Conservation (phyloP, 768 basidiomycete genomes). For the Pholiota microspora region DNA sequence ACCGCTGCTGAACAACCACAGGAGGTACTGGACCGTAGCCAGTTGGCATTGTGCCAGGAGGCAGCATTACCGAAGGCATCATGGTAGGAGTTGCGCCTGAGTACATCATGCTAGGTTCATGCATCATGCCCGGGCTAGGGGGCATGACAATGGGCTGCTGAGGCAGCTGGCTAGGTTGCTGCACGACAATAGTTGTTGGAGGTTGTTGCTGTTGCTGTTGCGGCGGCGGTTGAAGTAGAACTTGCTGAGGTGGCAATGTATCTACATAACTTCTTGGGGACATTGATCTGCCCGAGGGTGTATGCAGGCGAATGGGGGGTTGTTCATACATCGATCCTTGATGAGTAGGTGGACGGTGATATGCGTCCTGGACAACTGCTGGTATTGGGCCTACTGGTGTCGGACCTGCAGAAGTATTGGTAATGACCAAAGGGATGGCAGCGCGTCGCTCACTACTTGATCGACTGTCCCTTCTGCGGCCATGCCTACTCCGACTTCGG, state of each 20-base stretch:
- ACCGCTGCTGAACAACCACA: constrained; percentile 15
- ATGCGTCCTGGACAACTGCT: constrained; percentile 15
- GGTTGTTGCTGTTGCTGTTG: constrained; percentile 20
- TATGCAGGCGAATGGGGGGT: constrained; percentile 3
- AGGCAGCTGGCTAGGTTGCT: constrained; percentile 22
- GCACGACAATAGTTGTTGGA: constrained; percentile 24
- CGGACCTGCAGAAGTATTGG: constrained; percentile 14
- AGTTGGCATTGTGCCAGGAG: constrained; percentile 17
- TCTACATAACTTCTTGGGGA: constrained; percentile 8
- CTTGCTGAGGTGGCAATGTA: constrained; percentile 1
- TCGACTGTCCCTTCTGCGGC: constrained; percentile 14
- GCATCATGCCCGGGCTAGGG: constrained; percentile 4
- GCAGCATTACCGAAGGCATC: constrained; percentile 6
- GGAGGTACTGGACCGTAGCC: constrained; percentile 12
- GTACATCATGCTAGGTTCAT: constrained; percentile 6
- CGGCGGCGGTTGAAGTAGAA: constrained; percentile 11
- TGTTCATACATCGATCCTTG: constrained; percentile 2
- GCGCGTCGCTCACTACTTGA: constrained; percentile 9
- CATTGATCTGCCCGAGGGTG: constrained; percentile 12
- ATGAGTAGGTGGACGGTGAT: constrained; percentile 5
- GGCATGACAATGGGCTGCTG: constrained; percentile 21
- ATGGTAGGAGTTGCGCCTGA: constrained; percentile 11
- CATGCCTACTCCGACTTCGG: constrained; percentile 4
- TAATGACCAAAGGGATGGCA: constrained; percentile 12
- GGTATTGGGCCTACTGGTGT: constrained; percentile 13